Evolutionary conservation across 495 filamentous ascomycete genomes (phyloP), one percentile per base, ranked within the genome.

Genomic region (Penicillium daleae): DNA sequence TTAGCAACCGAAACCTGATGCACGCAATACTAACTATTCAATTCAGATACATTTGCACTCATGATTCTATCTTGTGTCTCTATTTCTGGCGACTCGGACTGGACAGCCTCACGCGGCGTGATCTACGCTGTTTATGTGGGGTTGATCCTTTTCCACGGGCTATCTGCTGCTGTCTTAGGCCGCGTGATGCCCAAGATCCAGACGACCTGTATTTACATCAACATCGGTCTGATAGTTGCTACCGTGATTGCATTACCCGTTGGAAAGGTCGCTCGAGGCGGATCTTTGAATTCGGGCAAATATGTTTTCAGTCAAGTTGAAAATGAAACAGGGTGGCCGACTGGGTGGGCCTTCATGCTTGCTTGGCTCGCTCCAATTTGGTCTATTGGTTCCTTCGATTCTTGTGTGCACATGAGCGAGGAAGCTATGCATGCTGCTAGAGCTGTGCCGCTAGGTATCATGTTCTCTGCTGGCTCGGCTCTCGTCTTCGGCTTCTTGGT

Each of bases 151-250:
- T 62, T 79, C n/a, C 87, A 90, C 59, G 87, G 82, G 13, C 32
- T 86, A 0, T 70, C 85, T 22, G 85, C 82, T 10, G 82, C 82
- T 10, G 72, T 80, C 7, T 61, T 82, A 7, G 79, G 78, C 6
- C 85, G 80, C 22, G 73, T 87, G 9, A 90, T 90, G 87, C 85
- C 82, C 15, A 85, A 81, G 62, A 82, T 90, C 39, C 88, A 90
- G 62, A 87, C 83, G 1, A 76, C 83, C 9, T 87, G 85, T 62
- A 86, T 89, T 6, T 78, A 81, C 29, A 78, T 85, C 67, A 90
- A 90, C 61, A 74, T 89, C 54, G 78, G 83, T 13, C 76, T 90
- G 40, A 86, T 90, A n/a, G 63, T 85, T 13, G 85, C 85, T 0
- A 88, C 86, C 3, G 82, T 89, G 31, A 85, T 90, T 53, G 88